phyloP scores from a whole-genome alignment of 371 early-diverging fungal genomes.

The Nematocida major region DNA sequence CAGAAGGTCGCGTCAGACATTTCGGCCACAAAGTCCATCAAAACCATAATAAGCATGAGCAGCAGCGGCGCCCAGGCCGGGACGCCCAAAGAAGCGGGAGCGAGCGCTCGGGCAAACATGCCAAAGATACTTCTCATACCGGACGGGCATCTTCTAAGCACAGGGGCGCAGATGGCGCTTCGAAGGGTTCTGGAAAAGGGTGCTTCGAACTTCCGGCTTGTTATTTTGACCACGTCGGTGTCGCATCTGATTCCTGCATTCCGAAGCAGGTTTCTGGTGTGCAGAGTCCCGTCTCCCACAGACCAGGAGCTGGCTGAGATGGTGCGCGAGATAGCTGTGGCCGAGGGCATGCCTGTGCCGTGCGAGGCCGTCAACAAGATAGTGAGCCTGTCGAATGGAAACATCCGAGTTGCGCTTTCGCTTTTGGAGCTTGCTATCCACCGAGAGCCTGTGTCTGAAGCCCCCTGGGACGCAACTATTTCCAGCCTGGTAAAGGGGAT shows the following conservation, averaged over 20 bases:
- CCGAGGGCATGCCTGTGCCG: constrained; percentile 44
- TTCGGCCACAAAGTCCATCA: constrained; percentile 90
- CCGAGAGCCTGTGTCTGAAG: background rate
- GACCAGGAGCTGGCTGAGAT: constrained; percentile 67
- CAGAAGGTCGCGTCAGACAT: constrained; percentile 92
- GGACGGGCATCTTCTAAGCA: constrained; percentile 81
- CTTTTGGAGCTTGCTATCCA: constrained; percentile 66
- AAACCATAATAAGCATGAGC: constrained; percentile 62
- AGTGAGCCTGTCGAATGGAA: constrained; percentile 72
- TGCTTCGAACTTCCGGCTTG: constrained; percentile 78
- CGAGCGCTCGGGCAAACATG: background rate
- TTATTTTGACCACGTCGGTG: constrained; percentile 79
- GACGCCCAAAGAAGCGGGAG: background rate
- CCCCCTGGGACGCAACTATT: constrained; percentile 21
- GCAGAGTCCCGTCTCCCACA: constrained; percentile 78
- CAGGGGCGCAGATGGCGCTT: constrained; percentile 91
- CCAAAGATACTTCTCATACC: constrained; percentile 78
- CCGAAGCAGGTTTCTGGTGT: constrained; percentile 80
- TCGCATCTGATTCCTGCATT: constrained; percentile 87
- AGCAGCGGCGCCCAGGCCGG: background rate
- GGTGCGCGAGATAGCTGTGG: constrained; percentile 29
- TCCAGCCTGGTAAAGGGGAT: background rate
- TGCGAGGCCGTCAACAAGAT: constrained; percentile 50
- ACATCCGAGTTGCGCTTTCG: constrained; percentile 77
- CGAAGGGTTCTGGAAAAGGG: constrained; percentile 98